Evolutionary conservation across 2,329 filamentous ascomycete species (phyloP), one percentile per base, ranked within the genome.

Genomic region (Ascosphaera pollenicola): DNA sequence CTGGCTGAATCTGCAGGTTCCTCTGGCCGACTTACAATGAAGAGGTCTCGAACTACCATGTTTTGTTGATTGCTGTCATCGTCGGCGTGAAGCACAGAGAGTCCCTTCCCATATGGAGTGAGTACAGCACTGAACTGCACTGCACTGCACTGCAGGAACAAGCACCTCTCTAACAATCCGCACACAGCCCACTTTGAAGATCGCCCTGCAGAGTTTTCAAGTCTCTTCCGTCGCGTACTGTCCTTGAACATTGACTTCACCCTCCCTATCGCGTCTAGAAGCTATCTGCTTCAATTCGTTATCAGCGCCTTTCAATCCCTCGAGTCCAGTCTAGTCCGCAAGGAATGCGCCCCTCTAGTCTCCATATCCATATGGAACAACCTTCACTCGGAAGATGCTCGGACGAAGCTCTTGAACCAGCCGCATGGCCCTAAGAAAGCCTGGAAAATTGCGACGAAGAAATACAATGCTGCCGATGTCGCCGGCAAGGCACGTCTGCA

Each of bases 281-380:
- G 78, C 7, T 76, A 92, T 39, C 70, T 95, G n/a, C 64, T 98
- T 17, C 78, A 73, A 17, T 95, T 95, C 57, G 68, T 95, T 44
- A 91, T 92, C 38, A 73, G 77, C 47, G 81, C 87, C 28, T 98
- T 94, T 54, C 85, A 95, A 56, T 94, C 84, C 36, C 66, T 98
- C 24, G 91, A 98, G 55, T 85, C 75, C 53, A 70, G 72, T 30
- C 70, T 92, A 41, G 80, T 98, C 38, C 76, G 89, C 45, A 95
- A 94, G 56, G 89, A 98, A 63, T 95, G 89, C 57, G 89, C 87
- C 5, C 83, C 91, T 2, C 64, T 98, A 39, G 87, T 98, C 16
- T 89, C 84, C 10, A 93, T 98, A 49, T 78, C 81, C 1, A 83
- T 89, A 49, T 98, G 89, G 89, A 82, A 95, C 51, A 91, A 93